Percentiles rank a stretch among this genome's conserved stretches.
Conservation (phyloP, 2,329 filamentous ascomycete genomes). For the Nemania sp. region DNA sequence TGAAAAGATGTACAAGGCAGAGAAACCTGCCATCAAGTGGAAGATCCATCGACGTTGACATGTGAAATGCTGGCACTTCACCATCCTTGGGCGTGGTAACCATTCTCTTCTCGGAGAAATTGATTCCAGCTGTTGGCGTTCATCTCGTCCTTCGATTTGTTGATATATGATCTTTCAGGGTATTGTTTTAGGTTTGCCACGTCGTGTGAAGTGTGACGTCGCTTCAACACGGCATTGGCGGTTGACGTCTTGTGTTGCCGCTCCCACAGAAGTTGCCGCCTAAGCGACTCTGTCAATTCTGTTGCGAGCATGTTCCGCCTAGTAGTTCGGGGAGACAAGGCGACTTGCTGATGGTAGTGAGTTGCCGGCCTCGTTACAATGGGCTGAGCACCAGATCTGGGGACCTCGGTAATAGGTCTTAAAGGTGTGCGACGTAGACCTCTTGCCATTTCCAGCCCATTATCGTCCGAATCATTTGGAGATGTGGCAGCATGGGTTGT, state of each 20-base stretch:
- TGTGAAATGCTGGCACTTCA: slow-evolving; percentile 45
- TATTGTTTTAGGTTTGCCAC: slow-evolving; percentile 85
- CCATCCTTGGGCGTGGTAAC: slow-evolving; percentile 87
- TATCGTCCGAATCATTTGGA: slow-evolving; percentile 63
- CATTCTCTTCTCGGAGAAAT: slow-evolving; percentile 82
- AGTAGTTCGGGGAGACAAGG: slow-evolving; percentile 88
- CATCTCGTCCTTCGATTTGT: slow-evolving; percentile 59
- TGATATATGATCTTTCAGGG: slow-evolving; percentile 66
- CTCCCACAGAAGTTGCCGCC: slow-evolving; percentile 91
- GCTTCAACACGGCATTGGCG: slow-evolving; percentile 84
- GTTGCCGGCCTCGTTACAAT: slow-evolving; percentile 75
- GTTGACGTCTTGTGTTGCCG: slow-evolving; percentile 91
- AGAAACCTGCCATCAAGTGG: slow-evolving; percentile 25
- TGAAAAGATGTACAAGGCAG: slow-evolving; percentile 37
- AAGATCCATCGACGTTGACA: slow-evolving; percentile 18
- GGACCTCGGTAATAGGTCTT: slow-evolving; percentile 63
- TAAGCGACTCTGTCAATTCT: slow-evolving; percentile 89
- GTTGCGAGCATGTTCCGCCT: slow-evolving; percentile 94
- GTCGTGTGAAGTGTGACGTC: slow-evolving; percentile 87
- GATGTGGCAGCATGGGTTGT: slow-evolving; percentile 51
- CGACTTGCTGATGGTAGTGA: slow-evolving; percentile 64
- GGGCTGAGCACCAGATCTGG: slow-evolving; percentile 71
- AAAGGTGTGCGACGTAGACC: slow-evolving; percentile 54
- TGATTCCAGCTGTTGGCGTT: slow-evolving; percentile 81
- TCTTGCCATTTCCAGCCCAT: slow-evolving; percentile 66